A percentile compares a stretch with the other conserved stretches of the same genome.
Conservation (phyloP, 768 basidiomycete species). For the Lyophyllum atratum region DNA sequence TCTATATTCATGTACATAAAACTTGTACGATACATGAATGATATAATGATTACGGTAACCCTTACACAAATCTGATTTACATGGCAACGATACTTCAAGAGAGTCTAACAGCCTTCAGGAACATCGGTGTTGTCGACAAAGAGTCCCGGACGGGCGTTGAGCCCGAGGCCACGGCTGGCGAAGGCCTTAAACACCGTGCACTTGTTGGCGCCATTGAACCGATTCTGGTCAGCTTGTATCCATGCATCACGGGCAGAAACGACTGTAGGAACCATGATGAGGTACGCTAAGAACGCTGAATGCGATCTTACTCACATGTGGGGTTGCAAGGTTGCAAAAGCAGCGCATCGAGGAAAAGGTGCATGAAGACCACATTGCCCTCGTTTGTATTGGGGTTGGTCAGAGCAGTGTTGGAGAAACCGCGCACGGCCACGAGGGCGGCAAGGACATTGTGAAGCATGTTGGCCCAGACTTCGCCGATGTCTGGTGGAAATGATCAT, state of each 20-base stretch:
- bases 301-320: constrained; percentile 35
- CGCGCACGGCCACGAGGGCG: constrained; percentile 35
- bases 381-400: constrained; percentile 39
- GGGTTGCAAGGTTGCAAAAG: constrained; percentile 51
- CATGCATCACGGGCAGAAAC: constrained; percentile 48
- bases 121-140: constrained; percentile 30
- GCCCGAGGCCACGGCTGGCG: constrained; percentile 51
- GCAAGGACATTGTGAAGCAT: constrained; percentile 44
- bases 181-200: constrained; percentile 48
- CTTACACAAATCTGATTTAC: too few species aligned
- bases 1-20: too few species aligned
- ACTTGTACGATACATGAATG: too few species aligned
- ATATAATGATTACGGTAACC: too few species aligned
- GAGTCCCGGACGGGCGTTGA: constrained; percentile 23
- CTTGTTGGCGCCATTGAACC: constrained; percentile 44
- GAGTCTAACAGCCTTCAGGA: constrained; percentile 26
- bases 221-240: constrained; percentile 53
- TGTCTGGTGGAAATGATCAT: too few species aligned
- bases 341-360: constrained; percentile 53
- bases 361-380: constrained; percentile 55
- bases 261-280: constrained; percentile 28
- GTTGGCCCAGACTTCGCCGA: too few species aligned
- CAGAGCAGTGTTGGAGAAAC: constrained; percentile 36
- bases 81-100: not conserved
- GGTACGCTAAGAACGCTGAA: not conserved